These are phyloP conservation scores for Gastrodia elata DNA, from an alignment of 106 monocot species.

Conservation along the genomic window DNA sequence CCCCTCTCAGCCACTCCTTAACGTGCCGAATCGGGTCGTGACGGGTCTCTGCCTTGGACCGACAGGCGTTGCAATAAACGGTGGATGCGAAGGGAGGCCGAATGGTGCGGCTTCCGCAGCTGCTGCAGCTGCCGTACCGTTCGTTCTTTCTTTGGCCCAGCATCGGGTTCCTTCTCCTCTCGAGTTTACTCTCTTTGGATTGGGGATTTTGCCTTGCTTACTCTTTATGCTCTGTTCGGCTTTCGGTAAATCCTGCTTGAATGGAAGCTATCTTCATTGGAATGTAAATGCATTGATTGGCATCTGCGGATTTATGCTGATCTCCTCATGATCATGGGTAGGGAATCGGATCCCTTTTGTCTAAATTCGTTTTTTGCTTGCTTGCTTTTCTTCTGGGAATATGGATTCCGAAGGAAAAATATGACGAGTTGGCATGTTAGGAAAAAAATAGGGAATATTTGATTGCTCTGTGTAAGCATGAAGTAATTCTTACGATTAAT, in stretches of 20 bases:
- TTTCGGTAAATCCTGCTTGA: neutral
- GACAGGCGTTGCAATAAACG: slow-evolving; percentile 29
- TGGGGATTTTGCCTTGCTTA: neutral
- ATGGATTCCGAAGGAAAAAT: no score
- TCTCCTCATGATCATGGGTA: neutral
- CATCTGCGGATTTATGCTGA: neutral
- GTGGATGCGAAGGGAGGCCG: slow-evolving; percentile 13
- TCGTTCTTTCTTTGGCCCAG: slow-evolving; percentile 8
- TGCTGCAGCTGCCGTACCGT: slow-evolving; percentile 19
- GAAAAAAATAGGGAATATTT: no score
- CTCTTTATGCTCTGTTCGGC: neutral
- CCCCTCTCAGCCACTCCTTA: slow-evolving; percentile 29
- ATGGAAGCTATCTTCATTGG: neutral
- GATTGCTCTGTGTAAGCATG: no score
- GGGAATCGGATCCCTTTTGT: neutral
- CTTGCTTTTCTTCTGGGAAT: no score
- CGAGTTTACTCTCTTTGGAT: no score
- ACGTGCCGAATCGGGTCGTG: slow-evolving; percentile 4
- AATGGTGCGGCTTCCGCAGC: slow-evolving; percentile 15
- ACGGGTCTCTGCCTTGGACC: neutral
- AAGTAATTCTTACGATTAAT: no score
- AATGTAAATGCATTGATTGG: neutral
- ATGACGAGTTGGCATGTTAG: no score
- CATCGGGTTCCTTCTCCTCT: neutral
- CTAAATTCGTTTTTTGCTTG: no score